Evolutionary conservation across 116 monocot species (phyloP), one percentile per base, ranked within the genome.

Genomic region (Iris pallida): DNA sequence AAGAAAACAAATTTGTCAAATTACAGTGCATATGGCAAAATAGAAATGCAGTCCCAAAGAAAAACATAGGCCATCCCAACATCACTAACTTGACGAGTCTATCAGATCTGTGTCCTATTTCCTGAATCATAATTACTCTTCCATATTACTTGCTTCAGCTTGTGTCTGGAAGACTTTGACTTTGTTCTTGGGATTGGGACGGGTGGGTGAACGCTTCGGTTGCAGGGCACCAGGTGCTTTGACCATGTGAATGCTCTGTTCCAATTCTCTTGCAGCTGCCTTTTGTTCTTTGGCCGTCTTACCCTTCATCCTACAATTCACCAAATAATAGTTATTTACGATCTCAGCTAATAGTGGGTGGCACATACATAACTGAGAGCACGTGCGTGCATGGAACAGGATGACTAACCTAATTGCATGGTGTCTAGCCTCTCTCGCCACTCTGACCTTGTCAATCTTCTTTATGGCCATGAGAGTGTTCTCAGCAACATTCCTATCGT

Each of bases 401-500:
- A 30, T 30, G 30, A 69, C 66, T 3, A 64, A 92, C 92, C 89
- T 86, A 69, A 16, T 75, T 7, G 54, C 68, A 74, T 81, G 80
- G 58, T 90, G 93, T 48, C 63, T 82, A 6, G 63, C 82, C 53
- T 84, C 90, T 57, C 90, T 84, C 16, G 53, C 81, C 5, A 73
- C 75, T 68, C 86, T 79, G 59, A 83, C 64, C 61, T 93, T 89
- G 66, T 80, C 78, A 53, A 94, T 90, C 81, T 80, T 85, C 77
- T 89, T 89, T 6, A 90, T 90, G 43, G 85, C 90, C 73, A 81
- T 84, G 18, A 94, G 75, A 1, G 87, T 83, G 20, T 75, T 72
- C 66, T 81, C 81, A 8, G 83, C 66, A 47, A 85, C 54, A 74
- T 85, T 94, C 18, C 94, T 81, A 61, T 94, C 83, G 42, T 90